Evolutionary conservation across 208 protist species (phyloP).

Genomic region (Acanthamoeba castellanii): DNA sequence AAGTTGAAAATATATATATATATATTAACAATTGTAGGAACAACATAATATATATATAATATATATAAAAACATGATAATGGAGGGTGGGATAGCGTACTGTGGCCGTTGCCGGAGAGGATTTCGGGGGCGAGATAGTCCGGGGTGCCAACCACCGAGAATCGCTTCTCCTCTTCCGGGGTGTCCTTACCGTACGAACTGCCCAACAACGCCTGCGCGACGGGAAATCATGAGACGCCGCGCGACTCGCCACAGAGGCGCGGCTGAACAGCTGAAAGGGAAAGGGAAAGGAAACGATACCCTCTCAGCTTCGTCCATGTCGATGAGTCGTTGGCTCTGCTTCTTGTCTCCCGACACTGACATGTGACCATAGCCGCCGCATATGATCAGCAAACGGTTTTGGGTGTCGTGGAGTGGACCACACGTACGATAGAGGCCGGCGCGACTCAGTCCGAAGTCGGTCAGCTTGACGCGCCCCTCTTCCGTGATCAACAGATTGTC

Average conservation of each 20-base stretch:
- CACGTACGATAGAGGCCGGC: slow-evolving; percentile 40
- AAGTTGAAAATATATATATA: neutral
- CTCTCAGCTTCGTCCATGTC: slow-evolving; percentile 30
- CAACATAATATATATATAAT: neutral
- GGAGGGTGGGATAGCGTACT: slow-evolving; percentile 42
- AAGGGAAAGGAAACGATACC: neutral
- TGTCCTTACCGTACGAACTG: slow-evolving; percentile 31
- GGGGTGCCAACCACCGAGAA: slow-evolving; percentile 82
- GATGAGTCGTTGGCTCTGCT: slow-evolving; percentile 30
- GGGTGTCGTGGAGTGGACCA: neutral
- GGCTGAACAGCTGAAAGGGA: too few species aligned
- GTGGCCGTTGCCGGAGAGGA: slow-evolving; percentile 83
- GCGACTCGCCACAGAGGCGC: neutral
- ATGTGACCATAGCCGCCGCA: too few species aligned
- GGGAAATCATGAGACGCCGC: neutral
- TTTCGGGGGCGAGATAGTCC: slow-evolving; percentile 87
- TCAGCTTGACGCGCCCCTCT: slow-evolving; percentile 89
- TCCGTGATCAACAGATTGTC: slow-evolving; percentile 90
- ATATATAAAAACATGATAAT: neutral
- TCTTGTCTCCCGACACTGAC: neutral
- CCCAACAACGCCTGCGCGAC: neutral
- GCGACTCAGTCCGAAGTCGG: slow-evolving; percentile 89
- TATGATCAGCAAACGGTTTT: neutral
- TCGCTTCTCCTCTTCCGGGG: neutral
- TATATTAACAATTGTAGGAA: neutral